A percentile compares a stretch with the other conserved stretches of the same genome.
Evolutionary conservation across 78 protist species (phyloP).

Genomic region (Creolimax fragrantissima): DNA sequence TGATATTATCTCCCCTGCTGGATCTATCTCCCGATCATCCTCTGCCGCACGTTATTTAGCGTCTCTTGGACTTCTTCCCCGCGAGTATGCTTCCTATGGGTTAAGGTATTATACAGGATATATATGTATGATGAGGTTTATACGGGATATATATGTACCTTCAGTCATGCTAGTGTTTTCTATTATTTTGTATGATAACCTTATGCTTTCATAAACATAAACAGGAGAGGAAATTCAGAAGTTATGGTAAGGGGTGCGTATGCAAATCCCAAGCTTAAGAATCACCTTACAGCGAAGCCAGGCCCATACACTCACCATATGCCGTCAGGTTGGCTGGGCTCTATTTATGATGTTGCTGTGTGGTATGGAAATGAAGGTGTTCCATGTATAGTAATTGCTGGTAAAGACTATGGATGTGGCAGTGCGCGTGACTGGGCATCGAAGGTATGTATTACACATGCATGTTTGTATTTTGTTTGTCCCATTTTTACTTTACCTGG

Average conservation of each 20-base stretch:
- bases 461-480: not conserved
- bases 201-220: too few relatives aligned
- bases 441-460: slow-evolving; percentile 37
- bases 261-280: slow-evolving; percentile 62
- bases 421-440: slow-evolving; percentile 86
- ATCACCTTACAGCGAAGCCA: slow-evolving; percentile 17
- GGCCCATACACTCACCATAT: not conserved
- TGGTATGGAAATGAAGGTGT: not conserved
- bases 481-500: too few relatives aligned
- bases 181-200: too few relatives aligned
- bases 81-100: slow-evolving; percentile 71
- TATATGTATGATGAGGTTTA: too few relatives aligned
- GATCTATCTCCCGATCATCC: slow-evolving; percentile 47
- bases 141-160: too few relatives aligned
- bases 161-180: too few relatives aligned
- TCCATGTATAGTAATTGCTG: slow-evolving; percentile 56
- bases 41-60: slow-evolving; percentile 70
- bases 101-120: too few relatives aligned
- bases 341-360: slow-evolving; percentile 61
- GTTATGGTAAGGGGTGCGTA: slow-evolving; percentile 81
- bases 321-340: not conserved
- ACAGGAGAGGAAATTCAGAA: slow-evolving; percentile 81
- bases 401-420: slow-evolving; percentile 75
- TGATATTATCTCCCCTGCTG: slow-evolving; percentile 73
- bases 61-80: slow-evolving; percentile 43